Percentiles rank a stretch among this genome's conserved stretches.
These are phyloP conservation scores for Pseudotulostoma volvatum DNA, from an alignment of 495 filamentous ascomycete species.

Conservation along the genomic window DNA sequence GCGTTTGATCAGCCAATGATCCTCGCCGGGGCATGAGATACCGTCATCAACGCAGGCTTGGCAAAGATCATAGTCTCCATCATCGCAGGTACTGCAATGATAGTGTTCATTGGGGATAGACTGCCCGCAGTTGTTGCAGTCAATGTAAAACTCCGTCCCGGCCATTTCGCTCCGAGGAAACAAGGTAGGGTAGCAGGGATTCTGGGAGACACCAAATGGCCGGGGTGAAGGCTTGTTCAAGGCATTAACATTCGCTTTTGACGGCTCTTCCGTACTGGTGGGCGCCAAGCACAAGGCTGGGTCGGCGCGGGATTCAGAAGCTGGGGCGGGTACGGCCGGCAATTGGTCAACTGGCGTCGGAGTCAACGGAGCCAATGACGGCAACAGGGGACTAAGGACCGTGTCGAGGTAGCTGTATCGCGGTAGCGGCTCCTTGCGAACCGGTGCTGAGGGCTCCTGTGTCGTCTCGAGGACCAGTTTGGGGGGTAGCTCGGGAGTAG, in stretches of 20 bases:
- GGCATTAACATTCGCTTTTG: constrained; percentile 2
- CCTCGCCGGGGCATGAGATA: constrained; percentile 53
- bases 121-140: constrained; percentile 78
- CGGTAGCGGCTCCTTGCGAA: constrained; percentile 4
- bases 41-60: constrained; percentile 58
- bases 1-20: constrained; percentile 91
- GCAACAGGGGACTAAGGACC: constrained; percentile 22
- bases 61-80: constrained; percentile 92
- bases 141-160: constrained; percentile 43
- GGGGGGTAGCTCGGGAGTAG: neutral
- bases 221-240: constrained; percentile 13
- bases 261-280: constrained; percentile 4
- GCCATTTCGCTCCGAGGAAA: neutral
- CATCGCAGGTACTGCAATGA: constrained; percentile 85
- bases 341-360: constrained; percentile 6
- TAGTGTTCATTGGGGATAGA: constrained; percentile 71
- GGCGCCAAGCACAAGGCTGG: too few relatives aligned
- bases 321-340: constrained; percentile 3
- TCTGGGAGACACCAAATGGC: constrained; percentile 18
- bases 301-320: constrained; percentile 3
- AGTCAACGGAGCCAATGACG: too few relatives aligned
- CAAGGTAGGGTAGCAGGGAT: neutral
- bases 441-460: constrained; percentile 1
- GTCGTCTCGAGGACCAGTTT: neutral
- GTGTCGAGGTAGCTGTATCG: constrained; percentile 29